Base-by-base conservation (phyloP, 139 green algal genomes). In the Mychonastes homosphaera region DNA sequence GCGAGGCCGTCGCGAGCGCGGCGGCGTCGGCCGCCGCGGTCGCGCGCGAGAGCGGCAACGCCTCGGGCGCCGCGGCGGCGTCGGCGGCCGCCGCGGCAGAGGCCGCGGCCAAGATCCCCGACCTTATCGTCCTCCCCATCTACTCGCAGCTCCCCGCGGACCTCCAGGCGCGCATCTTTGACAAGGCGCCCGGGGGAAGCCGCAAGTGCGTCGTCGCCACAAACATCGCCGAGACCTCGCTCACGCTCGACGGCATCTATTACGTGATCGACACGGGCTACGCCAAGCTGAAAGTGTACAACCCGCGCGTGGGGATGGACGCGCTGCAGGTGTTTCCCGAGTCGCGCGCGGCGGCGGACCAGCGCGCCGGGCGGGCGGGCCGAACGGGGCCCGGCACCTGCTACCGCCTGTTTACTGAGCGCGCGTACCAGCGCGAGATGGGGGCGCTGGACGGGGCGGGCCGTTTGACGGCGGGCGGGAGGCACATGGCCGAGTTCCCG, bases 291-390 rank as follows among this genome's bases (percentile, higher is more conserved):
- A 95, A 92, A 67, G 78, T 98, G 49, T 98, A 94, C 84, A 97
- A 96, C 76, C 87, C 91, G 10, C 89, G 91, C 54, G 93, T 98
- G 78, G 91, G 90, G 43, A 97, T 98, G 91, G 91, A 98, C 67
- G 84, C 89, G 5, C 76, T 96, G 39, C 80, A 87, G 74, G 88
- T 97, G 46, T 96, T 95, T 63, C 90, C 90, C 19, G 71, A 87
- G 56, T 86, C 67, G 45, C 81, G 89, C 62, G 88, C 90, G 8
- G 87, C 79, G 1, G 84, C 85, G 33, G 85, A 88, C 60, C 90
- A 97, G 78, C 74, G 90, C 12, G 67, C 68, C 4, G 91, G 91
- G 6, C 79, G 91, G 26, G 91, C 91, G 1, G 91, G 91, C 6
- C 79, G 91, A 19, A 97, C 90, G 0, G 91, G 87, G 3, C 89